Evolutionary conservation across 2,329 filamentous ascomycete genomes (phyloP).

Genomic region (Talaromyces funiculosus): DNA sequence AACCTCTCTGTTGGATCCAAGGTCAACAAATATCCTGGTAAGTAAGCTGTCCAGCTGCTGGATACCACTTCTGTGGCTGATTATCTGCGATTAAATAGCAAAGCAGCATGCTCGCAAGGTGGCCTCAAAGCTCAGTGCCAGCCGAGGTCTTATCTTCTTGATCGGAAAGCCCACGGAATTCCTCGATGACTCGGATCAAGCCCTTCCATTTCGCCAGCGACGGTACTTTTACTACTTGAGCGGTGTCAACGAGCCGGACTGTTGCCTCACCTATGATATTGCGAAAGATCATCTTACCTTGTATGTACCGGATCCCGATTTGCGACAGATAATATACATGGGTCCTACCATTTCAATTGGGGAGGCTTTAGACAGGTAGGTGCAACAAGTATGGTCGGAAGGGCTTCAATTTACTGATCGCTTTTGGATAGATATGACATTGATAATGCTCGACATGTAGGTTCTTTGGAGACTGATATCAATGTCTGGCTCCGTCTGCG

Average conservation of each 20-base stretch:
- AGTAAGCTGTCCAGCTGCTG: background rate
- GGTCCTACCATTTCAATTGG: conserved; percentile 41
- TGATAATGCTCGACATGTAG: conserved; percentile 61
- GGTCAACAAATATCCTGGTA: conserved; percentile 39
- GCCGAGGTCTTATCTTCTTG: conserved; percentile 52
- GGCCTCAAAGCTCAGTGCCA: conserved; percentile 37
- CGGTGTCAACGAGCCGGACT: conserved; percentile 51
- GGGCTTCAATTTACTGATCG: background rate
- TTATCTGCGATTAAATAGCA: conserved; percentile 27
- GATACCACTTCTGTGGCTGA: background rate
- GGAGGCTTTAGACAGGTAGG: conserved; percentile 52
- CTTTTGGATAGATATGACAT: conserved; percentile 55
- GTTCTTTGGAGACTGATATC: conserved; percentile 48
- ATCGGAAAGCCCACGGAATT: conserved; percentile 46
- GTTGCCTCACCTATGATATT: conserved; percentile 54
- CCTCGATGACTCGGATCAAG: conserved; percentile 56
- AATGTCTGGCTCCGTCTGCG: conserved; percentile 27
- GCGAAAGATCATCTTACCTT: conserved; percentile 59
- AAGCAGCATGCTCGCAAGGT: conserved; percentile 47
- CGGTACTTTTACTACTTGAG: conserved; percentile 59
- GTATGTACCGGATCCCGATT: conserved; percentile 67
- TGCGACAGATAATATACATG: conserved; percentile 39
- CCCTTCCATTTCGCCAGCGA: conserved; percentile 52
- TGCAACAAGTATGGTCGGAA: background rate
- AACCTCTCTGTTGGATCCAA: conserved; percentile 24